These are phyloP conservation scores for Pharus latifolius DNA, from an alignment of 176 grass and related monocot species.

Conservation along the genomic window DNA sequence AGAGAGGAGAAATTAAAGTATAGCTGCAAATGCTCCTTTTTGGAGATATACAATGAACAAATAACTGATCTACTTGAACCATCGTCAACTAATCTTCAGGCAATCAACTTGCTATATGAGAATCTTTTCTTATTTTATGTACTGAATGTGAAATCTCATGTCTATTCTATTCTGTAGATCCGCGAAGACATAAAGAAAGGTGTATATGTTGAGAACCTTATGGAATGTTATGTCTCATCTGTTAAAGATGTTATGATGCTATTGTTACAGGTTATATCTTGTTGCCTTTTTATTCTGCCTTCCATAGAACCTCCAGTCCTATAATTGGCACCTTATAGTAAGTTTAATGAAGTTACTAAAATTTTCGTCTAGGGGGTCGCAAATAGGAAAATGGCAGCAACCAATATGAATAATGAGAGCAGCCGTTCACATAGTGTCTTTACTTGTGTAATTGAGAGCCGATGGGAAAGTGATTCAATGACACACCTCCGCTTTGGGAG, in stretches of 20 bases:
- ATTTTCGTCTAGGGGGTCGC: slow-evolving; percentile 48
- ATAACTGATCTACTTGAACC: slow-evolving; percentile 92
- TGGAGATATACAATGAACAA: slow-evolving; percentile 97
- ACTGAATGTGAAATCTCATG: neutral
- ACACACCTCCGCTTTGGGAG: slow-evolving; percentile 70
- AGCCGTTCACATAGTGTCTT: slow-evolving; percentile 93
- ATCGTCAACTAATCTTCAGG: slow-evolving; percentile 80
- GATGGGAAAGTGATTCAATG: slow-evolving; percentile 77
- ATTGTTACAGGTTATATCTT: slow-evolving; percentile 61
- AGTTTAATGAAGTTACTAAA: slow-evolving; percentile 1
- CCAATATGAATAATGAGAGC: slow-evolving; percentile 91
- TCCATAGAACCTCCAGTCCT: neutral
- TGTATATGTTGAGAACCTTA: slow-evolving; percentile 87
- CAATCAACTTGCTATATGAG: slow-evolving; percentile 5
- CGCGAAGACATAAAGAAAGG: slow-evolving; percentile 93
- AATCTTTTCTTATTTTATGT: neutral
- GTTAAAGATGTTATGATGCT: slow-evolving; percentile 69
- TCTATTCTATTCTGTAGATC: slow-evolving; percentile 43
- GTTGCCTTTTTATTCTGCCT: neutral
- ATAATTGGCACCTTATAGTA: neutral
- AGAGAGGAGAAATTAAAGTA: slow-evolving; percentile 65
- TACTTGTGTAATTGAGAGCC: slow-evolving; percentile 88
- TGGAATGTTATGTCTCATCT: slow-evolving; percentile 60
- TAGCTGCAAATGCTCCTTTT: slow-evolving; percentile 81
- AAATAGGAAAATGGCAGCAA: slow-evolving; percentile 91